phyloP scores from a whole-genome alignment of 2,329 filamentous ascomycete species.

The Fusarium zealandicum region DNA sequence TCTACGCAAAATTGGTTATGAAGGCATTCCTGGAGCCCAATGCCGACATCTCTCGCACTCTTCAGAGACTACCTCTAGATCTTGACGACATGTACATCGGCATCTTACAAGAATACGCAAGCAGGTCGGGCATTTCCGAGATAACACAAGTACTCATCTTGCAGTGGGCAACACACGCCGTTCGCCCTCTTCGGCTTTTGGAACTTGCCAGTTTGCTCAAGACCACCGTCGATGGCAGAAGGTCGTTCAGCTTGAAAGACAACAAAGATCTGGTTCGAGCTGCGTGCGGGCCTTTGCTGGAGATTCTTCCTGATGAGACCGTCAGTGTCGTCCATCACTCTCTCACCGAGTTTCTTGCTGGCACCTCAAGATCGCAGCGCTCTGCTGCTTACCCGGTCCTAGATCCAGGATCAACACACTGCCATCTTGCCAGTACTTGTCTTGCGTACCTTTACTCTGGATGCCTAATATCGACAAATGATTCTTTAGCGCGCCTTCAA shows the following conservation, averaged over 20 bases:
- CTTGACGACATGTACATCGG: slow-evolving; percentile 25
- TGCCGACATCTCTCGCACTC: not conserved
- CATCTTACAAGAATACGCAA: slow-evolving; percentile 22
- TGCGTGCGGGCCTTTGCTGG: slow-evolving; percentile 31
- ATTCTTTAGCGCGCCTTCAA: not conserved
- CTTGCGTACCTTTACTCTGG: slow-evolving; percentile 24
- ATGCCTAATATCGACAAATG: not conserved
- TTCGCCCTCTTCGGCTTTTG: slow-evolving; percentile 26
- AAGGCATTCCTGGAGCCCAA: slow-evolving; percentile 25
- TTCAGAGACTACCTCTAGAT: slow-evolving; percentile 19
- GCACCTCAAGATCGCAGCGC: slow-evolving; percentile 4
- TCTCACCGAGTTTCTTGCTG: slow-evolving; percentile 30
- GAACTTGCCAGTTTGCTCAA: slow-evolving; percentile 34
- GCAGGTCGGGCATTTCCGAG: slow-evolving; percentile 20
- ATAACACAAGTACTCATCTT: slow-evolving; percentile 25
- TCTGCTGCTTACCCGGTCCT: slow-evolving; percentile 18
- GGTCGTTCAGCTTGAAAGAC: slow-evolving; percentile 4
- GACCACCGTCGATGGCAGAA: not conserved
- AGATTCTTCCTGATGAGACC: slow-evolving; percentile 30
- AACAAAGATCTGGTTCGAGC: slow-evolving; percentile 25
- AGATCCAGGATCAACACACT: slow-evolving; percentile 16
- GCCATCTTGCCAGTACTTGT: slow-evolving; percentile 24
- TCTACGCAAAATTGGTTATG: slow-evolving; percentile 35
- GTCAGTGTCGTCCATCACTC: slow-evolving; percentile 35
- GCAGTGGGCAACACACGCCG: slow-evolving; percentile 28